Conservation (phyloP, 306 rosid species). For the Lupinus albus region DNA sequence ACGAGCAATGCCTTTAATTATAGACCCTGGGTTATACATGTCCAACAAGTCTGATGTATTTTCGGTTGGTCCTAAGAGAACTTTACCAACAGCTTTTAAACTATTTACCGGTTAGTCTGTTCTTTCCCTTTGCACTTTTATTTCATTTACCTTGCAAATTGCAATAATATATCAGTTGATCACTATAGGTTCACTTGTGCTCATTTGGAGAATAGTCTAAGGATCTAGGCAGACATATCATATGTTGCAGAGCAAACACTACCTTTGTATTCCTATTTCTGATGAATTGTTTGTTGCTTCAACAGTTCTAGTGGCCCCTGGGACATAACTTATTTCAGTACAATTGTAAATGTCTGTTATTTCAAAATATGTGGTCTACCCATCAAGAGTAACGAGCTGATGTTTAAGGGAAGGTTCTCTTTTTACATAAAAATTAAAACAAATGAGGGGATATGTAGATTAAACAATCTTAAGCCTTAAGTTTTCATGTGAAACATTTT, state of each 20-base stretch:
- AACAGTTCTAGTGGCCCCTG: not conserved
- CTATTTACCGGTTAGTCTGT: slow-evolving; percentile 71
- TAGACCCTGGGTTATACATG: slow-evolving; percentile 78
- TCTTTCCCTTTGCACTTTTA: slow-evolving; percentile 11
- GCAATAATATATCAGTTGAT: not conserved
- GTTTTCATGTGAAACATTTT: not conserved
- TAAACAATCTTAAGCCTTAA: not conserved
- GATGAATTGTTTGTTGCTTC: not conserved
- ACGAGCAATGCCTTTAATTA: slow-evolving; percentile 79
- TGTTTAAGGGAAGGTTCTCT: not conserved
- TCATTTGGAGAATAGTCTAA: slow-evolving; percentile 4
- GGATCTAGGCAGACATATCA: not conserved
- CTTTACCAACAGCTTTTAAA: slow-evolving; percentile 73
- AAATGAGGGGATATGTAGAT: not conserved
- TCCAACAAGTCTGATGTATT: slow-evolving; percentile 62
- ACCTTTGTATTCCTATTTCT: not conserved
- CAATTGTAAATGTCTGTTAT: not conserved
- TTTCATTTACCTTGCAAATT: slow-evolving; percentile 10
- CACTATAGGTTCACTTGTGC: not conserved
- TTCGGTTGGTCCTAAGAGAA: slow-evolving; percentile 62
- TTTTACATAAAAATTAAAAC: not conserved
- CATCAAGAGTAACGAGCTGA: not conserved
- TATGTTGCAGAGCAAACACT: too few relatives aligned
- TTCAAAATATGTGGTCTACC: not conserved
- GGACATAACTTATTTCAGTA: not conserved